Evolutionary conservation across 176 grass and related monocot genomes (phyloP).

Genomic region (Aegilops sharonensis): DNA sequence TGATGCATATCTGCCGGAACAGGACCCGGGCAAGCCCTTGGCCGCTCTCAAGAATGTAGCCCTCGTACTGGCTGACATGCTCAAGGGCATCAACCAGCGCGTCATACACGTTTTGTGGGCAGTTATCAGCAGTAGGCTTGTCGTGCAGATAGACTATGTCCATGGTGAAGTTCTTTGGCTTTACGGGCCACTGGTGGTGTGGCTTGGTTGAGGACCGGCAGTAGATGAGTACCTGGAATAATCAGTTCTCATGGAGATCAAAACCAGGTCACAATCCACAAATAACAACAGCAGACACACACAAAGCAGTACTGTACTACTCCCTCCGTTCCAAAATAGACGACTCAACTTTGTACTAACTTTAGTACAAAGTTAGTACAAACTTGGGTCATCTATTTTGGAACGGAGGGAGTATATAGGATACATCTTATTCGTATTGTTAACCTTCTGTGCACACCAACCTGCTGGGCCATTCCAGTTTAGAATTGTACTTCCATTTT

Average conservation of each 20-base stretch:
- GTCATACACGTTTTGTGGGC: conserved; percentile 91
- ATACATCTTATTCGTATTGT: neutral
- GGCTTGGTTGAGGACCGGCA: conserved; percentile 80
- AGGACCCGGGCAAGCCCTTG: conserved; percentile 75
- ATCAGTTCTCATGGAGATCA: conserved; percentile 10
- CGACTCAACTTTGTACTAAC: too few species aligned
- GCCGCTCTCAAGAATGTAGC: conserved; percentile 85
- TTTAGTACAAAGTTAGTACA: too few species aligned
- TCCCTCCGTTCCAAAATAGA: too few species aligned
- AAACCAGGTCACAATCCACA: neutral
- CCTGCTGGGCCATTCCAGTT: neutral
- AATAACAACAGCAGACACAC: neutral
- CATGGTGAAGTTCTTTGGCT: conserved; percentile 81
- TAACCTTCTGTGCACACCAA: neutral
- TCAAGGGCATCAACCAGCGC: conserved; percentile 74
- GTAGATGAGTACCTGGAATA: conserved; percentile 82
- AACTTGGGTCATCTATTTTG: too few species aligned
- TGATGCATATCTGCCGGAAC: conserved; percentile 72
- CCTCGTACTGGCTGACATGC: conserved; percentile 89
- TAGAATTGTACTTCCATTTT: neutral
- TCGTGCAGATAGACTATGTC: conserved; percentile 88
- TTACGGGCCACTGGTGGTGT: conserved; percentile 74
- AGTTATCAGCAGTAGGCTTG: conserved; percentile 80
- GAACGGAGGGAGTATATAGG: too few species aligned
- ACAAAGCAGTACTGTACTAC: neutral